Base-by-base conservation (phyloP, 2,329 filamentous ascomycete genomes). In the Colletotrichum neosansevieriae region DNA sequence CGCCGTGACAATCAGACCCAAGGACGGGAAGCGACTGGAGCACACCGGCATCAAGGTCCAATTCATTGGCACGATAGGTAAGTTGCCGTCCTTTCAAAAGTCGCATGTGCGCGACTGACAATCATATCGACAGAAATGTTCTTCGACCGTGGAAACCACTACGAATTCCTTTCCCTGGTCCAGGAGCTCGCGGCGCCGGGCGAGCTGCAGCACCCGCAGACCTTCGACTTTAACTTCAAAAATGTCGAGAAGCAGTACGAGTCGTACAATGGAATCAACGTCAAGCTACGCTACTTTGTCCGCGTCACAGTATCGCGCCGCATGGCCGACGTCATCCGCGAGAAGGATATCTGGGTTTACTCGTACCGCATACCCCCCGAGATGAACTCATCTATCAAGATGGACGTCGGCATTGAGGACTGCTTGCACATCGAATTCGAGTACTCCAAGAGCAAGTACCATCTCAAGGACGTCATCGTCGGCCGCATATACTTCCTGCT, bases 211-310 rank as follows among this genome's bases (percentile, higher is more conserved):
- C 97, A 99, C 82, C 96, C 96, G 49, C 96, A 99, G 84, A 98
- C 94, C 56, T 98, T 97, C 81, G 94, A 97, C 74, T 99, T 99
- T 89, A 97, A 98, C 85, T 99, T 99, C 89, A 98, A 98, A 82
- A 99, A 98, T 81, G 94, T 99, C 75, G 96, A 99, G 88, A 99
- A 99, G 86, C 94, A 97, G 81, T 99, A 99, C 86, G 97, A 99
- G 83, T 98, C 94, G 72, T 99, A 99, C 87, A 97, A 97, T 79
- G 96, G 96, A 77, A 99, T 99, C 89, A 99, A 99, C 79, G 96
- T 99, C 76, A 97, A 97, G 85, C 88, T 99, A 79, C 94, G 96
- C 74, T 99, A 99, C 88, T 98, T 98, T 82, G 91, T 98, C 66
- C 92, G 94, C 74, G 96, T 98, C 74, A 99, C 96, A 40, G 96